Base-by-base conservation (phyloP, 148 eudicot genomes). In the Silene conica region DNA sequence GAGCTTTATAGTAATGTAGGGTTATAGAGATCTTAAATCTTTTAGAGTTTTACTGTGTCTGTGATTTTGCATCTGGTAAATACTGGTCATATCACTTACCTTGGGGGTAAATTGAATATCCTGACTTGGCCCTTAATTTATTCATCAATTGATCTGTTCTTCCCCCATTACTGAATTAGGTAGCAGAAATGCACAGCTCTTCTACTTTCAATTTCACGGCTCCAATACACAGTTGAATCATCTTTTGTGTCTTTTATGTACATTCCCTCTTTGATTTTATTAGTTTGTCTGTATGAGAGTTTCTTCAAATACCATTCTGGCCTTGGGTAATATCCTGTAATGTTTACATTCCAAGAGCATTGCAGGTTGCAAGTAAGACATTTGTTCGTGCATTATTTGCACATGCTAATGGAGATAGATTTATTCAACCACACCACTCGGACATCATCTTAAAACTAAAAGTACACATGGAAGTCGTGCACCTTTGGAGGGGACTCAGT, bases 321-420 rank as follows among this genome's bases (percentile, higher is more conserved):
- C 46, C 19, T 45, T 20, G 16, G 7, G 13, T 26, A 22, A 43
- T 63, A 28, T 64, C 20, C 62, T 10, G 34, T 79, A 4, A 46
- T 74, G 76, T 70, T 73, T 58, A 68, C n/a, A 26, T 68, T 21
- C 56, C 16, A 58, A 64, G 63, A 46, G 23, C 18, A 72, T 72
- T 77, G 85, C 90, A 90, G 98, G 96, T 82, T 85, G 89, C 90
- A 34, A 83, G 96, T 7, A 87, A 86, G 79, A 87, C 93, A 65
- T 87, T 75, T 76, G 89, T 90, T 86, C 98, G 96, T 50, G 92
- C 90, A 69, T 80, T 92, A 74, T 89, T 92, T 90, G 96, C 89
- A 67, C 98, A 92, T 87, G 98, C 92, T 72, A 87, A 86, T 52
- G 96, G 81, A 70, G 98, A 92, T 84, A 92, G 86, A 71, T 92